These are phyloP conservation scores for Apostasia shenzhenica DNA, from an alignment of 106 monocot species.

Conservation along the genomic window DNA sequence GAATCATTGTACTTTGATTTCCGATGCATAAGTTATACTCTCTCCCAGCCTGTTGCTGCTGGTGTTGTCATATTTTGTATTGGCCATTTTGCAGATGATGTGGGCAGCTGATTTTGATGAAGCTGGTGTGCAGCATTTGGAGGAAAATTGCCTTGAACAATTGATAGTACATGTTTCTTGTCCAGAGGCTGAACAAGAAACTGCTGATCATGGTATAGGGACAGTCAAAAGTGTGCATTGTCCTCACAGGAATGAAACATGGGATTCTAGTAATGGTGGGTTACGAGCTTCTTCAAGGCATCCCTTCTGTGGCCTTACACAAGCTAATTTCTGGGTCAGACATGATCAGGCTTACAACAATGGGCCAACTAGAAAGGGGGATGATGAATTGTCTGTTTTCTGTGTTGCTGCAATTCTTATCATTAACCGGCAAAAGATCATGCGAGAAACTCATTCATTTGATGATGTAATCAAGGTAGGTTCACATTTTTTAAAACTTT, in stretches of 20 bases:
- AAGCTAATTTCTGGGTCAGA: conserved; percentile 70
- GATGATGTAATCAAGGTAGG: conserved; percentile 93
- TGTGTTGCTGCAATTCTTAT: conserved; percentile 95
- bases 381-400: conserved; percentile 87
- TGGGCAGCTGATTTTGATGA: conserved; percentile 99
- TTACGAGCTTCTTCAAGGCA: conserved; percentile 39
- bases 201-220: conserved; percentile 21
- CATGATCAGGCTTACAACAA: conserved; percentile 19
- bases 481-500: conserved; percentile 5
- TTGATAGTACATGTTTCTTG: conserved; percentile 29
- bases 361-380: conserved; percentile 27
- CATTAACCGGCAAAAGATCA: conserved; percentile 86
- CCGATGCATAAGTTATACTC: too few relatives aligned
- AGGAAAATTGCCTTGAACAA: conserved; percentile 74
- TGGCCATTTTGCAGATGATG: conserved; percentile 74
- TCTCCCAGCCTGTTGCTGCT: neutral
- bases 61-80: neutral
- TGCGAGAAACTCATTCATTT: conserved; percentile 70
- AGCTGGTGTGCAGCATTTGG: conserved; percentile 39
- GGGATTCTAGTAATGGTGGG: conserved; percentile 29
- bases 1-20: too few relatives aligned
- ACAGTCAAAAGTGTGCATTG: conserved; percentile 10
- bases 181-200: conserved; percentile 19
- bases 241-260: conserved; percentile 10
- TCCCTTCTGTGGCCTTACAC: conserved; percentile 87